Evolutionary conservation across 345 rosid genomes (phyloP), one percentile per base, ranked within the genome.

Genomic region (Gossypium bickii): DNA sequence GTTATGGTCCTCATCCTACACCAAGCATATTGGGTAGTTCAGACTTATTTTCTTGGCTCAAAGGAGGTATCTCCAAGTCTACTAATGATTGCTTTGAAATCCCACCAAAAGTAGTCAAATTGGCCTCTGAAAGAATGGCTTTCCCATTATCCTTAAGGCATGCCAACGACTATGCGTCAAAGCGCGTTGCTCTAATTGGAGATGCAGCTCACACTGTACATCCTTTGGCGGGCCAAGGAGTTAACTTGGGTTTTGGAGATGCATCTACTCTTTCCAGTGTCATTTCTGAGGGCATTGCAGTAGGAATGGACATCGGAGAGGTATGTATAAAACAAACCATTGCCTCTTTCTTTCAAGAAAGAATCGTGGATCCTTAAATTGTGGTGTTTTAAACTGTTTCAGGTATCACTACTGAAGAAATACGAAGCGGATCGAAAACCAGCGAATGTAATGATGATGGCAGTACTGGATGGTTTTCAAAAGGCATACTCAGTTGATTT

Each of bases 131-230:
- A 64, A 88, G 94, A 76, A 88, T 93, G 97, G 85, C 86, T 80
- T 94, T 94, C 79, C 97, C 97, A 8, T 77, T 95, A 79, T 95
- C 99, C 71, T 83, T 91, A 66, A 86, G 65, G 87, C 97, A 95
- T 59, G 96, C 97, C 15, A 86, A 84, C 7, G 70, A 84, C 74
- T 93, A 95, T 72, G 94, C 81, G 17, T 80, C 97, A 9, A 89
- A 80, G 65, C 94, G 84, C 45, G 85, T 88, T 62, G 97, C 83
- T 76, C 90, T 94, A 18, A 64, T 92, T 13, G 98, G 98, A 56
- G 99, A 91, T 85, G 97, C 98, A 11, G 98, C 99, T 55, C 99
- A 93, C 66, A 88, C 98, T 13, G 92, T 95, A 72, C 98, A 93
- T 80, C 99, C 99, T 8, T 83, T 93, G 81, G 99, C 98, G 44